Percentiles rank a stretch among this genome's conserved stretches.
Conservation (phyloP, 2,329 filamentous ascomycete genomes). For the Fusarium dimerum region DNA sequence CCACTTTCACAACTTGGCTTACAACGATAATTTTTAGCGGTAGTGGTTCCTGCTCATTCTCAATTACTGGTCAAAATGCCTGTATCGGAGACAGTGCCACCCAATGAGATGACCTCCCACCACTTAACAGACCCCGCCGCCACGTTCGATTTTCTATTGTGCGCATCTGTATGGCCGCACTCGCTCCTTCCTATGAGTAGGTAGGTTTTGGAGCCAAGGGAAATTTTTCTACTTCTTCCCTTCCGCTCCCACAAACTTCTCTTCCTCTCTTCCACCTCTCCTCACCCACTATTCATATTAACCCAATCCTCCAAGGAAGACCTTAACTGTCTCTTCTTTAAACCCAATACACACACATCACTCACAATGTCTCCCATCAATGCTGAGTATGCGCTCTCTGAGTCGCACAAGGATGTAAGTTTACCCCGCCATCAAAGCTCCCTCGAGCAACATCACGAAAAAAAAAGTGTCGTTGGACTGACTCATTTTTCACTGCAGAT, state of each 20-base stretch:
- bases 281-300: neutral
- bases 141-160: constrained; percentile 3
- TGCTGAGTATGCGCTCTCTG: constrained; percentile 53
- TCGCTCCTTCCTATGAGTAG: constrained; percentile 9
- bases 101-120: constrained; percentile 1
- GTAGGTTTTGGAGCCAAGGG: constrained; percentile 16
- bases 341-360: constrained; percentile 10
- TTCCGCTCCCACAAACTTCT: constrained; percentile 16
- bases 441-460: neutral
- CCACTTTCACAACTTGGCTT: neutral
- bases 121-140: constrained; percentile 3
- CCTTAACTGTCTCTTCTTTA: constrained; percentile 6
- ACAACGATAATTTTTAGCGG: neutral
- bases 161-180: constrained; percentile 3
- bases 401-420: constrained; percentile 56
- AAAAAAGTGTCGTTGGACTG: constrained; percentile 6
- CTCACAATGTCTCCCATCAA: constrained; percentile 43
- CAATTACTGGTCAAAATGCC: neutral
- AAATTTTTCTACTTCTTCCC: constrained; percentile 24
- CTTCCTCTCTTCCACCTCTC: constrained; percentile 8
- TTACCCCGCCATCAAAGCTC: constrained; percentile 28
- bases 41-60: neutral
- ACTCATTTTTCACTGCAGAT: constrained; percentile 56
- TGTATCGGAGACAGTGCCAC: constrained; percentile 1
- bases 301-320: constrained; percentile 12